A percentile compares a stretch with the other conserved stretches of the same genome.
Conservation (phyloP, 495 filamentous ascomycete genomes). For the Cercophora samala region DNA sequence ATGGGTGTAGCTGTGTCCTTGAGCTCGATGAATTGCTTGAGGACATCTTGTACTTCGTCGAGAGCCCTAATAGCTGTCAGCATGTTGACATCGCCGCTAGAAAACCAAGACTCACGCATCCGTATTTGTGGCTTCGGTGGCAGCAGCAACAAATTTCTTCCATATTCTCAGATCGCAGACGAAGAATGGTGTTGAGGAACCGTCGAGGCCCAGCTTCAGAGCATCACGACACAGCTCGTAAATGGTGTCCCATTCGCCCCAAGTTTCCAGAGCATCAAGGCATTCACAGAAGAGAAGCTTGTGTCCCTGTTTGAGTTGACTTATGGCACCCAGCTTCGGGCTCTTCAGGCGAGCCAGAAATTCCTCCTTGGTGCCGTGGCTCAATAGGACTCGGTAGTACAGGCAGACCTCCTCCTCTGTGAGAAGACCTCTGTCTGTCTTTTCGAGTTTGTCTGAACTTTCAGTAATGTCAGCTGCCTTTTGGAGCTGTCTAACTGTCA, state of each 20-base stretch:
- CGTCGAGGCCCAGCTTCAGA: conserved; percentile 27
- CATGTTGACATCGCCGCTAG: not conserved
- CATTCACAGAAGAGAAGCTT: conserved; percentile 35
- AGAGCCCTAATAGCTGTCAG: conserved; percentile 30
- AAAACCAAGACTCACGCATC: conserved; percentile 30
- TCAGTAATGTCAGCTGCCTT: conserved; percentile 42
- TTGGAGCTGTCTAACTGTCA: conserved; percentile 42
- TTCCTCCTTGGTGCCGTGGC: conserved; percentile 32
- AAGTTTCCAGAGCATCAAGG: conserved; percentile 26
- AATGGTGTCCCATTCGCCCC: conserved; percentile 35
- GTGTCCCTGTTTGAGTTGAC: conserved; percentile 31
- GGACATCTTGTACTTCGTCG: conserved; percentile 27
- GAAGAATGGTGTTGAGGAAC: conserved; percentile 26
- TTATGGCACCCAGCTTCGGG: conserved; percentile 28
- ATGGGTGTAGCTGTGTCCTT: conserved; percentile 27
- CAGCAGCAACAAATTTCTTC: conserved; percentile 30
- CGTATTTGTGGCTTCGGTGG: conserved; percentile 27
- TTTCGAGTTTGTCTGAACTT: conserved; percentile 29
- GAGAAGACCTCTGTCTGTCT: conserved; percentile 29
- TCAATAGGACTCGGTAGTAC: conserved; percentile 33
- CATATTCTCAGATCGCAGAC: conserved; percentile 38
- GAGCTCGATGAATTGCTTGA: conserved; percentile 29
- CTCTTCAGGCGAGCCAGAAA: conserved; percentile 30
- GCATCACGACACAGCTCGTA: conserved; percentile 34
- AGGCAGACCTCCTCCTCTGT: conserved; percentile 38